Conservation (phyloP, 208 protist species). For the Angomonas ambiguus region DNA sequence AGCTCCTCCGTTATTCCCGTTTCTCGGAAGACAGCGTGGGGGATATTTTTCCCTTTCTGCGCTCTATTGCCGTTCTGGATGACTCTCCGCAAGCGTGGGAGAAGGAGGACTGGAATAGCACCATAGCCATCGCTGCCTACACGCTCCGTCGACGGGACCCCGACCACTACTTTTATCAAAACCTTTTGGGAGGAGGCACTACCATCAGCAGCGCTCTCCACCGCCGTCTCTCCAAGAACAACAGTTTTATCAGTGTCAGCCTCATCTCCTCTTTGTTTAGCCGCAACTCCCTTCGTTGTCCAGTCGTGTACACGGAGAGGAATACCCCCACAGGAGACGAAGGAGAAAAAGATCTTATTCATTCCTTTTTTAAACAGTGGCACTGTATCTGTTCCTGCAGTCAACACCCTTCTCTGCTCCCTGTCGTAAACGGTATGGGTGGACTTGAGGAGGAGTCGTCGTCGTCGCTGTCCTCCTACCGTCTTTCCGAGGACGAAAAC, state of each 20-base stretch:
- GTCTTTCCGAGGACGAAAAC: no score
- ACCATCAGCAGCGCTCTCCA: neutral
- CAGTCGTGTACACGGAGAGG: no score
- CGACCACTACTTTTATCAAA: conserved; percentile 32
- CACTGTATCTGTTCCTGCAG: conserved; percentile 37
- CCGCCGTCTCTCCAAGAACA: neutral
- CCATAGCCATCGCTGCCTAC: conserved; percentile 60
- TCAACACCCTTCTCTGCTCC: no score
- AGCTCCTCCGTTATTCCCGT: neutral
- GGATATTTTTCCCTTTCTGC: conserved; percentile 13
- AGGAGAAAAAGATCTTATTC: no score
- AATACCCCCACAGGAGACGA: no score
- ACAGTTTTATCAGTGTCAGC: conserved; percentile 35
- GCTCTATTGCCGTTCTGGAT: conserved; percentile 69
- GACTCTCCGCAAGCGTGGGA: conserved; percentile 72
- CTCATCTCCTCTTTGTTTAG: conserved; percentile 44
- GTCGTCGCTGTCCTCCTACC: no score
- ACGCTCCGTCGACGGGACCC: conserved; percentile 66
- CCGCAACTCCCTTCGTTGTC: neutral
- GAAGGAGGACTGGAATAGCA: conserved; percentile 57
- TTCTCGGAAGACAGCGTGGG: no score
- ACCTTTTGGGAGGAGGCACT: no score
- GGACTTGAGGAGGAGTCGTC: no score
- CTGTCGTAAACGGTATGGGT: no score
- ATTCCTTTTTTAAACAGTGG: conserved; percentile 15